phyloP scores from a whole-genome alignment of 345 rosid species.

The Ailanthus altissimus region DNA sequence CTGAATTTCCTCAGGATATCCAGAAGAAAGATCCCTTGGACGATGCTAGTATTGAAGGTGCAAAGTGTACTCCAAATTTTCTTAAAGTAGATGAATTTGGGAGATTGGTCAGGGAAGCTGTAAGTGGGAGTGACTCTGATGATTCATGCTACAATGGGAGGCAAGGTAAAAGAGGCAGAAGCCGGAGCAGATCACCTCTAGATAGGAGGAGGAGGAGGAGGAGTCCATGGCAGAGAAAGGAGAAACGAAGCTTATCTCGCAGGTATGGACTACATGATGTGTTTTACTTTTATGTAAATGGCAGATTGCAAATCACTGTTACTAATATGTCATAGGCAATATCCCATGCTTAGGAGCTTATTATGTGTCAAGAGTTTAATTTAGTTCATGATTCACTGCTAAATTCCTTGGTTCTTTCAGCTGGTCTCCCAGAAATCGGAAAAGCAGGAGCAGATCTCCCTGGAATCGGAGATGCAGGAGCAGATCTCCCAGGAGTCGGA shows the following conservation, averaged over 20 bases:
- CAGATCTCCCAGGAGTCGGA: constrained; percentile 2
- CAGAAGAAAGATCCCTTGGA: constrained; percentile 22
- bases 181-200: constrained; percentile 46
- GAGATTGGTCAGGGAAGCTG: constrained; percentile 54
- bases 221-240: constrained; percentile 41
- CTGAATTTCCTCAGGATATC: constrained; percentile 26
- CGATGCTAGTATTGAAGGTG: constrained; percentile 25
- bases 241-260: constrained; percentile 51
- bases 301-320: background rate
- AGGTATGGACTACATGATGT: constrained; percentile 35
- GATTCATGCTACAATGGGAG: constrained; percentile 34
- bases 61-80: constrained; percentile 32
- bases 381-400: constrained; percentile 6
- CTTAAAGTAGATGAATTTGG: constrained; percentile 59
- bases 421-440: constrained; percentile 47
- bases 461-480: constrained; percentile 29
- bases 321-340: background rate
- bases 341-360: background rate
- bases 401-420: constrained; percentile 34
- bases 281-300: background rate
- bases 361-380: constrained; percentile 8
- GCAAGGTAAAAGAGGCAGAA: constrained; percentile 42
- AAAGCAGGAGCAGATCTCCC: constrained; percentile 23
- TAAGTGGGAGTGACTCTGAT: constrained; percentile 62
- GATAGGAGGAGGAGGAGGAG: constrained; percentile 47